A percentile compares a stretch with the other conserved stretches of the same genome.
These are phyloP conservation scores for Auriscalpium microsporum DNA, from an alignment of 768 basidiomycete species.

Conservation along the genomic window DNA sequence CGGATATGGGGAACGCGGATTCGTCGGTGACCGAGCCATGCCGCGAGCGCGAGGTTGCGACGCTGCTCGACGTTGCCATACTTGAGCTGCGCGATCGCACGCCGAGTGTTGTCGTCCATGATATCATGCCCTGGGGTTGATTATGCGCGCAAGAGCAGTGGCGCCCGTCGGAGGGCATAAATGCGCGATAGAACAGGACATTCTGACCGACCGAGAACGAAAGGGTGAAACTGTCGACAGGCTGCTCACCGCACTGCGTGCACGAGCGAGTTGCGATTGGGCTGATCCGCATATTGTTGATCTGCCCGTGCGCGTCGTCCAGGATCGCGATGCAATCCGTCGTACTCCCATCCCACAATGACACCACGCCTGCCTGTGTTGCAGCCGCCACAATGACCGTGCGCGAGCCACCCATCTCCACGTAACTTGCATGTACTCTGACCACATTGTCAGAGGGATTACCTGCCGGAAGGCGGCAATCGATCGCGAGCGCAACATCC, in stretches of 20 bases:
- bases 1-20: slow-evolving; percentile 69
- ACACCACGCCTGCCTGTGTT: slow-evolving; percentile 59
- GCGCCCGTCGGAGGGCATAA: slow-evolving; percentile 42
- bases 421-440: slow-evolving; percentile 43
- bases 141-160: slow-evolving; percentile 60
- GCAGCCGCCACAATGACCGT: slow-evolving; percentile 52
- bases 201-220: slow-evolving; percentile 58
- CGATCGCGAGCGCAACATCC: slow-evolving; percentile 31
- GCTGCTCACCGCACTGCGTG: slow-evolving; percentile 59
- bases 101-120: slow-evolving; percentile 37
- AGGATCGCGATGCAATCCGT: slow-evolving; percentile 55
- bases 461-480: slow-evolving; percentile 50
- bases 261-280: slow-evolving; percentile 51
- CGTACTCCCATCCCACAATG: slow-evolving; percentile 68
- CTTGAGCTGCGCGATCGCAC: slow-evolving; percentile 61
- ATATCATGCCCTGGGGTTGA: slow-evolving; percentile 35
- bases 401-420: slow-evolving; percentile 41
- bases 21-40: slow-evolving; percentile 42
- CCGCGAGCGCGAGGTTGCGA: slow-evolving; percentile 38
- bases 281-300: slow-evolving; percentile 55
- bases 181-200: slow-evolving; percentile 59
- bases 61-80: slow-evolving; percentile 32
- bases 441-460: slow-evolving; percentile 46
- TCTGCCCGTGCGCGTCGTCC: slow-evolving; percentile 47
- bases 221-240: slow-evolving; percentile 55